Evolutionary conservation across 176 grass and related monocot genomes (phyloP).

Genomic region (Areca catechu): DNA sequence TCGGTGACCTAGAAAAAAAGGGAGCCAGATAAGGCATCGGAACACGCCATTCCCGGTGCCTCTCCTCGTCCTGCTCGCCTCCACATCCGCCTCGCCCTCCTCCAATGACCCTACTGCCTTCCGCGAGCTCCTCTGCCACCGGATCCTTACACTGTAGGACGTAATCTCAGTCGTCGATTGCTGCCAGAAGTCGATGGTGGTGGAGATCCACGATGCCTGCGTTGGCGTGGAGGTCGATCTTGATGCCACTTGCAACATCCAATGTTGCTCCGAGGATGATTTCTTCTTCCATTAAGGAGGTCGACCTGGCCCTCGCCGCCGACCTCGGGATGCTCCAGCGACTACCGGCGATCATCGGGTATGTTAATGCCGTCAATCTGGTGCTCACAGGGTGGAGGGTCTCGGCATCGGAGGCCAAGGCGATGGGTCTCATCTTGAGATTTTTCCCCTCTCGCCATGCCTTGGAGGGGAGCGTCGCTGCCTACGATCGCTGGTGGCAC

Average conservation of each 20-base stretch:
- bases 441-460: conserved; percentile 60
- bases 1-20: too few relatives aligned
- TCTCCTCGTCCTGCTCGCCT: too few relatives aligned
- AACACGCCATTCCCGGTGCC: too few relatives aligned
- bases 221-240: conserved; percentile 58
- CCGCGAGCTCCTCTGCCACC: conserved; percentile 39
- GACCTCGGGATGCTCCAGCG: conserved; percentile 68
- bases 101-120: conserved; percentile 23
- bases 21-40: too few relatives aligned
- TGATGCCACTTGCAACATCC: conserved; percentile 51
- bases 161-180: conserved; percentile 47
- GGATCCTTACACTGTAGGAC: conserved; percentile 46
- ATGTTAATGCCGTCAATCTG: conserved; percentile 54
- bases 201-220: conserved; percentile 61
- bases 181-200: conserved; percentile 66
- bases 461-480: too few relatives aligned
- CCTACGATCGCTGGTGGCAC: too few relatives aligned
- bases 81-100: too few relatives aligned
- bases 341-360: conserved; percentile 48
- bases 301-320: conserved; percentile 73
- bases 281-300: conserved; percentile 82
- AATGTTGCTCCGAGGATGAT: conserved; percentile 47
- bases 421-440: conserved; percentile 53
- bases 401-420: conserved; percentile 55
- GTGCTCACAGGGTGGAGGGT: conserved; percentile 51